phyloP scores from a whole-genome alignment of 2,329 filamentous ascomycete genomes.

The Fusarium tanahbumbuense region DNA sequence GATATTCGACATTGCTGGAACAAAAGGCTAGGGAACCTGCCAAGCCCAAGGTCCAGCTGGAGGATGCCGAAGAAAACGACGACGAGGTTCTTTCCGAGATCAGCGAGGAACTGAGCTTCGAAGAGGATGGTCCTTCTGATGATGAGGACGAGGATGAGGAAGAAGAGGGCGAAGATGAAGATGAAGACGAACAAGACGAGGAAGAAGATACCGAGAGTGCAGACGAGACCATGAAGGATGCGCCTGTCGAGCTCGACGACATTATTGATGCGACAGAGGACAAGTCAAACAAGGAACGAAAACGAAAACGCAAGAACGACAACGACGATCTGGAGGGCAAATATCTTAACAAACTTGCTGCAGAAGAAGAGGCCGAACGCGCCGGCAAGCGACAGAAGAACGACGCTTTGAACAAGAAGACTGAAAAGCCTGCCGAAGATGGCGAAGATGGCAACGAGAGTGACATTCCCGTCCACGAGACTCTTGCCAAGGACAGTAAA shows the following conservation, averaged over 20 bases:
- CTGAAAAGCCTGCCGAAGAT: constrained; percentile 53
- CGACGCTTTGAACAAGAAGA: constrained; percentile 45
- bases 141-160: constrained; percentile 42
- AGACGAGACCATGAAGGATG: constrained; percentile 52
- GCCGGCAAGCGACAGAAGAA: constrained; percentile 66
- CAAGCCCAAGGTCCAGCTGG: constrained; percentile 44
- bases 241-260: constrained; percentile 52
- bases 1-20: constrained; percentile 56
- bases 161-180: constrained; percentile 36
- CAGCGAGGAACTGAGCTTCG: constrained; percentile 51
- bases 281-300: constrained; percentile 61
- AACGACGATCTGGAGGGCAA: constrained; percentile 77
- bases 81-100: constrained; percentile 51
- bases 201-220: constrained; percentile 54
- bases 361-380: constrained; percentile 69
- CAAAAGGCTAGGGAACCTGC: constrained; percentile 50
- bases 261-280: constrained; percentile 51
- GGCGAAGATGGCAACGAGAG: constrained; percentile 60
- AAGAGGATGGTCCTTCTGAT: constrained; percentile 47
- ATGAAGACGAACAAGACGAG: constrained; percentile 43
- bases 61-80: constrained; percentile 50
- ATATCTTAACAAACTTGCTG: constrained; percentile 74
- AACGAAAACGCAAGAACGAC: constrained; percentile 75
- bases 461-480: constrained; percentile 67
- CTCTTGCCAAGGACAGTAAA: constrained; percentile 64